Conservation (phyloP, 805 yeast genomes). For the Myxozyma mucilagina region DNA sequence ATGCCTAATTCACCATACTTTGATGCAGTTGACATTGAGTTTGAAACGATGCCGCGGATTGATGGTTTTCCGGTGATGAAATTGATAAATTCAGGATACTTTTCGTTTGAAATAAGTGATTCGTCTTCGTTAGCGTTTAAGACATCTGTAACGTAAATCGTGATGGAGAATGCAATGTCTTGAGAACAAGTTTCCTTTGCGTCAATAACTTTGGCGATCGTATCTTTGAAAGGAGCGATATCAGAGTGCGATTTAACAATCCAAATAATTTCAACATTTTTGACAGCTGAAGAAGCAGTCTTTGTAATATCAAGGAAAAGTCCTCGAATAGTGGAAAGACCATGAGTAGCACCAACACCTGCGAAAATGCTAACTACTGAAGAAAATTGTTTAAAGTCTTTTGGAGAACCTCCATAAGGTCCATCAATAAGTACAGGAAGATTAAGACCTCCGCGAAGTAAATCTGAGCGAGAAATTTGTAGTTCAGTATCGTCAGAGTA, state of each 20-base stretch:
- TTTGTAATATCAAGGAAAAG: not conserved
- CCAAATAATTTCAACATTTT: constrained; percentile 4
- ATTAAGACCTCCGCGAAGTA: not conserved
- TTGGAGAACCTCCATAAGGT: constrained; percentile 50
- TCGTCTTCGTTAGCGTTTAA: constrained; percentile 1
- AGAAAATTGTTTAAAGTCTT: constrained; percentile 48
- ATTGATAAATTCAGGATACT: not conserved
- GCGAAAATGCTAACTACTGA: constrained; percentile 44
- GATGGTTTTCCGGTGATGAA: constrained; percentile 13
- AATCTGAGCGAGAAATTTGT: not conserved
- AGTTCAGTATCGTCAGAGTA: not conserved
- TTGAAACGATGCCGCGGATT: constrained; percentile 2
- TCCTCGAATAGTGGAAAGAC: constrained; percentile 40
- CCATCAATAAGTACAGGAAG: constrained; percentile 48
- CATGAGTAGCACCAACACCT: constrained; percentile 51
- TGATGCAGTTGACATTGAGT: constrained; percentile 7
- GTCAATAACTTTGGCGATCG: not conserved
- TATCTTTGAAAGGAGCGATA: not conserved
- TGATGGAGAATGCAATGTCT: not conserved
- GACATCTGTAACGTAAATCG: constrained; percentile 6
- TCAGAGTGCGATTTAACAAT: not conserved
- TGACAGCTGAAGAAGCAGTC: not conserved
- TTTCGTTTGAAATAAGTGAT: not conserved
- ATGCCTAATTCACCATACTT: constrained; percentile 32
- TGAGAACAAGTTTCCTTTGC: not conserved